phyloP scores from a whole-genome alignment of 78 protist genomes.

The Polysphondylium violaceum region DNA sequence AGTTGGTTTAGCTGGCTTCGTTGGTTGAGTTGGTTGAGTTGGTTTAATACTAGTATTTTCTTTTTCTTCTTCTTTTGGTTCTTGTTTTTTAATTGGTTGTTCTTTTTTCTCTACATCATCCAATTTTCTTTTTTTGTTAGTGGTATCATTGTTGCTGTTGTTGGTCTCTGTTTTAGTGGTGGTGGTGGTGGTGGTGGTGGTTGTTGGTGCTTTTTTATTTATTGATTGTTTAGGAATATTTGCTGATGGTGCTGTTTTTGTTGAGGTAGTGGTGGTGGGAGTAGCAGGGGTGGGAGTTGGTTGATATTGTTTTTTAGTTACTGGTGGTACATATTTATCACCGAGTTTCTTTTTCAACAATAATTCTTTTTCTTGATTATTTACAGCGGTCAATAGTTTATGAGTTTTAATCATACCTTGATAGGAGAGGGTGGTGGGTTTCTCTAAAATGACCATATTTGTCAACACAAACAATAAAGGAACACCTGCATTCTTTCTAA shows the following conservation, averaged over 20 bases:
- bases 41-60: too few species aligned
- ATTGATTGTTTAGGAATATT: neutral
- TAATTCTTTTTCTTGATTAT: slow-evolving; percentile 18
- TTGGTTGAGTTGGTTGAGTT: neutral
- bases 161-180: neutral
- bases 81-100: too few species aligned
- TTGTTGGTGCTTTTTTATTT: neutral
- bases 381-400: slow-evolving; percentile 27
- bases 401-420: slow-evolving; percentile 23
- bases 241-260: neutral
- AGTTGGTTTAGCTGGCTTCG: neutral
- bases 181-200: neutral
- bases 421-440: slow-evolving; percentile 43
- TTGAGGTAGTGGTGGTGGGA: neutral
- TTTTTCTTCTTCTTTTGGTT: neutral
- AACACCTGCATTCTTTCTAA: slow-evolving; percentile 48
- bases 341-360: slow-evolving; percentile 42
- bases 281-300: neutral
- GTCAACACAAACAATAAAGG: slow-evolving; percentile 52
- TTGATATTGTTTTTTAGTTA: neutral
- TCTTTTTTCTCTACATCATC: too few species aligned
- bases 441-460: slow-evolving; percentile 56
- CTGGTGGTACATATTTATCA: slow-evolving; percentile 23
- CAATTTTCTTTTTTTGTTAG: slow-evolving; percentile 1
- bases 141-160: neutral